Evolutionary conservation across 108 stramenopile genomes (phyloP), one percentile per base, ranked within the genome.

Genomic region (Hondaea fermentalgiana): DNA sequence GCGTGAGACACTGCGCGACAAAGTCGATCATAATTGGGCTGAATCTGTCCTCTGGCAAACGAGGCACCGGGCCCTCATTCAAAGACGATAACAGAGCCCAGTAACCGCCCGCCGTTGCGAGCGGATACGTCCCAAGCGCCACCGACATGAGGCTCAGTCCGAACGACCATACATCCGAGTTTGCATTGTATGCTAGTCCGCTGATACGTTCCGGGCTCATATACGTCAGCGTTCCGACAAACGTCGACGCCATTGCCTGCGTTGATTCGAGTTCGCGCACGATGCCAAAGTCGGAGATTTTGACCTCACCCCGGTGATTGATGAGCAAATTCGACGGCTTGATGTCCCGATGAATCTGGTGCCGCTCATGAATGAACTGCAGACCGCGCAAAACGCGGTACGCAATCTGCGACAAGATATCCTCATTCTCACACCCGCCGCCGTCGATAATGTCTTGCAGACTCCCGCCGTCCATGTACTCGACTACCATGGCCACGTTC

Each of bases 321-420:
- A 90, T 49, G 5, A 93, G 57, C 14, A 92, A 45, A 89, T 95
- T 95, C 17, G 89, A 92, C 16, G 95, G 95, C 90, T 95, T 95
- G 44, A 95, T 88, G 90, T 95, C 95, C n/a, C 95, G 93, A 72
- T 95, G 95, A 10, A 95, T 88, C 44, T 94, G 93, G 14, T 87
- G 71, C 19, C 51, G 44, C 16, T 57, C 53, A 89, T 95, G 95
- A 49, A 95, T 60, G 69, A 90, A 92, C 44, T n/a, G 19, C 44
- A 95, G 59, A 23, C 94, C 95, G 60, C 51, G 60, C 49, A 95
- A 35, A 8, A 76, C 87, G 23, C 91, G 88, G 17, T 55, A 35
- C 4, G 94, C 91, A 10, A 94, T 91, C 4, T 87, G 87, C 1
- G 92, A 93, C n/a, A 95, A 72, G 59, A 45, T 59, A 16, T 5